Base-by-base conservation (phyloP, 2,329 filamentous ascomycete genomes). In the Fusarium hostae region DNA sequence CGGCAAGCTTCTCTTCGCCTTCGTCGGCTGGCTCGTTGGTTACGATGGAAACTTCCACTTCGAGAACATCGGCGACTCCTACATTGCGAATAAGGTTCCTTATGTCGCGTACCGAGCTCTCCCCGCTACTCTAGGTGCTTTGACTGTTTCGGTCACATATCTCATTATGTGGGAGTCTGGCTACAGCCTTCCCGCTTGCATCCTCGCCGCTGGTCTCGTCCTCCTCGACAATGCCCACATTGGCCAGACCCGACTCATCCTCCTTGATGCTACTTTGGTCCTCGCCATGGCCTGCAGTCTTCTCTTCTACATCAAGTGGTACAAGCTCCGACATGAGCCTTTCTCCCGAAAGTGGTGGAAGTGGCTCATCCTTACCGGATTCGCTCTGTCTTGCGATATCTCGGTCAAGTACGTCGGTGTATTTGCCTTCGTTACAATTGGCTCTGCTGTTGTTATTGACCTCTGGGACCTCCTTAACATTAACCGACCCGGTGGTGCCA, bases 151-250 rank as follows among this genome's bases (percentile, higher is more conserved):
- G n/a, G 92, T 95, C 51, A 91, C 94, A 62, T 99, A 97, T 82
- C 84, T 97, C 80, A 99, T 97, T 82, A 99, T 99, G 96, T 99
- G 96, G 96, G 96, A 99, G 84, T 98, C 96, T 54, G 96, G 95
- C 71, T 99, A 99, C 84, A 97, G 94, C 72, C 86, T 99, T 44
- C 96, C 96, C 15, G 96, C 96, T 63, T 97, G 94, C 80, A 86
- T 98, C 60, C 86, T 98, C 63, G 94, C 96, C 10, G 90, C 96
- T 41, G 90, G 93, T 32, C 86, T 99, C 39, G 87, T 99, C 71
- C 91, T 99, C 45, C 93, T 99, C 77, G 96, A 99, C 85, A 99
- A 99, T 78, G 96, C 95, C 63, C 96, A 99, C 82, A 94, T 99
- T 81, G 95, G 94, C 66, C 96, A 99, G 86, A 98, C 96, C 28